phyloP scores from a whole-genome alignment of 1,139 yeast genomes.

The Trichomonascaceae sp. region DNA sequence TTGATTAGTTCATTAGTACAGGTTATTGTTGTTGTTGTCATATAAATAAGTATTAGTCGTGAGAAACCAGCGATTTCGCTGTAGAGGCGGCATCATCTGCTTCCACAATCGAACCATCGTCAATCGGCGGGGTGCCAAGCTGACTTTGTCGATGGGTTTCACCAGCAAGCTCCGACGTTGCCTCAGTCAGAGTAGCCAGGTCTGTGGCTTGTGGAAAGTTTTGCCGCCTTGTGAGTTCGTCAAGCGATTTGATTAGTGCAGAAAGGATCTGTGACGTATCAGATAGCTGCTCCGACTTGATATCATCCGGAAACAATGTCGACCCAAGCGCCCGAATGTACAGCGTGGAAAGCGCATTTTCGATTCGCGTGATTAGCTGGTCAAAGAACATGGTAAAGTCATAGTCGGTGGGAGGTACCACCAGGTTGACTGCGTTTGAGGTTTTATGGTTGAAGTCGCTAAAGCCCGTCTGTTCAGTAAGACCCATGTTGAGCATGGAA shows the following conservation, averaged over 20 bases:
- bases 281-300: conserved; percentile 8
- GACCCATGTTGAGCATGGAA: conserved; percentile 20
- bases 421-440: conserved; percentile 9
- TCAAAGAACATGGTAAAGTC: conserved; percentile 40
- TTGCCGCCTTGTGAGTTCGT: too few species aligned
- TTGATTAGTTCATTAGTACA: not conserved
- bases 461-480: conserved; percentile 6
- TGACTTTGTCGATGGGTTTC: too few species aligned
- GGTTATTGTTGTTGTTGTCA: conserved; percentile 1
- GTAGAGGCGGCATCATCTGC: too few species aligned
- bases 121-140: too few species aligned
- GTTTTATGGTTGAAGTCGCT: conserved; percentile 20
- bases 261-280: conserved; percentile 8
- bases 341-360: conserved; percentile 28
- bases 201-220: too few species aligned
- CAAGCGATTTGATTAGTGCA: too few species aligned
- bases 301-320: conserved; percentile 1
- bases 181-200: too few species aligned
- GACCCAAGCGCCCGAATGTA: conserved; percentile 12
- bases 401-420: conserved; percentile 21
- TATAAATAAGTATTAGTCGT: not conserved
- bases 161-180: too few species aligned
- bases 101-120: too few species aligned
- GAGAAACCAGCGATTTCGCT: too few species aligned
- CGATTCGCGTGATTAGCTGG: conserved; percentile 52